Evolutionary conservation across 2,329 filamentous ascomycete species (phyloP).

Genomic region (Chalaropsis thielavioides): DNA sequence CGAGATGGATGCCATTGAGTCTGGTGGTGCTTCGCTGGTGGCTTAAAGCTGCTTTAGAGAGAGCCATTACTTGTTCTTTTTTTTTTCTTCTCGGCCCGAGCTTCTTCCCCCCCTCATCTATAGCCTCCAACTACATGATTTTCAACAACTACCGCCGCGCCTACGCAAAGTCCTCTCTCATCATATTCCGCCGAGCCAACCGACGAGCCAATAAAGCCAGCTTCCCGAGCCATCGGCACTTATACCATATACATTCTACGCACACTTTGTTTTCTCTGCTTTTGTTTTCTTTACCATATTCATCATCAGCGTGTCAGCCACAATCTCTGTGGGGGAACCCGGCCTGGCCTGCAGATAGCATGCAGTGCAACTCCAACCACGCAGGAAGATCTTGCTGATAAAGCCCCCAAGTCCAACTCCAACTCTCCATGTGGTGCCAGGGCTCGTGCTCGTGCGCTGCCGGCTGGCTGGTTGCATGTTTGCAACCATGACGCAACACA

Average conservation of each 20-base stretch:
- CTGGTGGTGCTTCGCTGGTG: slow-evolving; percentile 56
- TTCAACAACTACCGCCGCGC: background rate
- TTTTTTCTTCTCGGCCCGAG: background rate
- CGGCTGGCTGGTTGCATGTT: background rate
- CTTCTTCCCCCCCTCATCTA: background rate
- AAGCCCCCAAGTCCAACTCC: background rate
- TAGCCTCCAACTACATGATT: background rate
- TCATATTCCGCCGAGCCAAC: background rate
- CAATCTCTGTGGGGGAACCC: background rate
- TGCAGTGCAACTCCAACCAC: background rate
- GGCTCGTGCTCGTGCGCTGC: background rate
- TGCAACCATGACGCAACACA: background rate
- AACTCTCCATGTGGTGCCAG: background rate
- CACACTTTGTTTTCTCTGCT: background rate
- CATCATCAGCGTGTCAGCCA: background rate
- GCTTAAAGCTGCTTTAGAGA: slow-evolving; percentile 8
- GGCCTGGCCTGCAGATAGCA: background rate
- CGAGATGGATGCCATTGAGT: slow-evolving; percentile 94
- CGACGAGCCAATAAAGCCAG: background rate
- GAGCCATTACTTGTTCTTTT: background rate
- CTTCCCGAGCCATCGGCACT: background rate
- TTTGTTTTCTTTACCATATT: background rate
- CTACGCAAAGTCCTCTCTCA: background rate
- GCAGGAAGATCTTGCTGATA: background rate
- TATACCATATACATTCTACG: background rate